phyloP scores from a whole-genome alignment of 257 asterid species.

The Solanum clarkiae region DNA sequence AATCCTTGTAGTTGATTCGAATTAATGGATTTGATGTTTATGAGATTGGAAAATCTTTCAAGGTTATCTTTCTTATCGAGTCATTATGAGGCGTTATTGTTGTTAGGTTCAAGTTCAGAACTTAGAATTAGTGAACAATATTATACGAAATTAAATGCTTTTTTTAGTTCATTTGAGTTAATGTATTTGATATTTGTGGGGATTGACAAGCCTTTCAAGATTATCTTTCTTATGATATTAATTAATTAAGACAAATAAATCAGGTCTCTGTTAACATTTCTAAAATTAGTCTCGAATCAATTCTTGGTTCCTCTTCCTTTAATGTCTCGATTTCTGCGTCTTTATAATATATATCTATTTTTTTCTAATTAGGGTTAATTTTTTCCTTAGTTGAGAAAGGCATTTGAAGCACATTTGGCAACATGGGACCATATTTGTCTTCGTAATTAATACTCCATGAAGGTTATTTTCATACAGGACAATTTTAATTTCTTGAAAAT shows the following conservation, averaged over 20 bases:
- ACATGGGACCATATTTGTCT: neutral
- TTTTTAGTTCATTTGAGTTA: neutral
- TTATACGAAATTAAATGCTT: neutral
- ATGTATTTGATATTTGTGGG: neutral
- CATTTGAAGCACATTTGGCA: neutral
- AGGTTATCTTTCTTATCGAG: neutral
- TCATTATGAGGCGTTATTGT: neutral
- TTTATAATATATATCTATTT: neutral
- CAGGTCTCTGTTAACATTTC: neutral
- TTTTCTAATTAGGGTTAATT: neutral
- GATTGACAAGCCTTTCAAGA: neutral
- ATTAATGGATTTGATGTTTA: neutral
- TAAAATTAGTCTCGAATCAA: neutral
- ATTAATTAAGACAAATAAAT: neutral
- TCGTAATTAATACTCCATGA: neutral
- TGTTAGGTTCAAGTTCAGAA: too few species aligned
- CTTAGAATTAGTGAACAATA: neutral
- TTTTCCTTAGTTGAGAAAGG: neutral
- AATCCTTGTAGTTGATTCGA: neutral
- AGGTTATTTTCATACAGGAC: neutral
- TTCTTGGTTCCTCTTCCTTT: neutral
- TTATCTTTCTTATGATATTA: neutral
- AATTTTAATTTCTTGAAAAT: neutral
- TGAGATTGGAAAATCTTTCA: neutral
- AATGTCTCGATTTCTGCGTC: neutral